These are phyloP conservation scores for Colletotrichum sp. DNA, from an alignment of 2,329 filamentous ascomycete genomes.

Conservation along the genomic window DNA sequence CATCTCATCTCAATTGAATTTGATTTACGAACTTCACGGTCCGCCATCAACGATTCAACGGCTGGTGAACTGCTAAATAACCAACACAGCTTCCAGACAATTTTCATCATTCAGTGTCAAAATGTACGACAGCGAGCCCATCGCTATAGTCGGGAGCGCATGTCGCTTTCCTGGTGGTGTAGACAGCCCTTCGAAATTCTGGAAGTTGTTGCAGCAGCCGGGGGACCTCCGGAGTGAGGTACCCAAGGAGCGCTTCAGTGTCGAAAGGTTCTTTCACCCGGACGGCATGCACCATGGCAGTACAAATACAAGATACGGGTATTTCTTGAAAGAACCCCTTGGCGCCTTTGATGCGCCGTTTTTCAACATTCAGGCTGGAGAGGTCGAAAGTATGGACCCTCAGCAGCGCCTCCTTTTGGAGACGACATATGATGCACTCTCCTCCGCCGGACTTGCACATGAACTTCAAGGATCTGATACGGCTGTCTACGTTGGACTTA, in stretches of 20 bases:
- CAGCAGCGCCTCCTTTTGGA: conserved; percentile 37
- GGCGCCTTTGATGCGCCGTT: conserved; percentile 28
- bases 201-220: conserved; percentile 21
- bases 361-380: conserved; percentile 30
- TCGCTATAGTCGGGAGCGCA: conserved; percentile 25
- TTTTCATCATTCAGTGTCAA: background rate
- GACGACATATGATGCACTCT: conserved; percentile 35
- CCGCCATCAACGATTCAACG: background rate
- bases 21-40: background rate
- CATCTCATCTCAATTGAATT: background rate
- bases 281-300: conserved; percentile 11
- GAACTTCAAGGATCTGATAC: background rate
- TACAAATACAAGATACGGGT: conserved; percentile 23
- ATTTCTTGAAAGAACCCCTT: conserved; percentile 24
- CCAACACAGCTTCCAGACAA: background rate
- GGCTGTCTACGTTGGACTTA: conserved; percentile 22
- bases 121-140: conserved; percentile 18
- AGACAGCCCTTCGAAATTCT: conserved; percentile 23
- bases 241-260: conserved; percentile 1
- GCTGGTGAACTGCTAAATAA: background rate
- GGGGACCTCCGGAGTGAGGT: background rate
- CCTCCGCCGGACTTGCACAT: conserved; percentile 18
- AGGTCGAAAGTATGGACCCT: conserved; percentile 35
- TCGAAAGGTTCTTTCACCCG: background rate
- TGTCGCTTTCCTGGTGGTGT: conserved; percentile 26